Conservation (phyloP, 257 asterid genomes). For the Ilex aquifolium region DNA sequence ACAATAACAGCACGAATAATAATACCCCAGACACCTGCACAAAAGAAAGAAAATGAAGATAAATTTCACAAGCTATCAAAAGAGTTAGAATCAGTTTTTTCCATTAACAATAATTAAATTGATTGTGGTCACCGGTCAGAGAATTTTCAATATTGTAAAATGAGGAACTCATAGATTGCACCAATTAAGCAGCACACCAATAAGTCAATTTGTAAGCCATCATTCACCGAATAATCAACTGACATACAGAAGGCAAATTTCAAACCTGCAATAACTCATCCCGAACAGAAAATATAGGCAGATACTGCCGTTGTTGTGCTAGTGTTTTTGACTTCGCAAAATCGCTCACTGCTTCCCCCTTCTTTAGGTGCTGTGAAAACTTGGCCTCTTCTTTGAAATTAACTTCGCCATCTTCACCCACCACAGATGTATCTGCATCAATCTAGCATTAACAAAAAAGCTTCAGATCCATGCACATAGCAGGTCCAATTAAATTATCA, state of each 20-base stretch:
- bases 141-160: too few relatives aligned
- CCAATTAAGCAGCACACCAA: too few relatives aligned
- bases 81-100: too few relatives aligned
- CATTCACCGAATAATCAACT: not conserved
- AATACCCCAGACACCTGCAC: too few relatives aligned
- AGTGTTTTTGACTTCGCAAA: constrained; percentile 69
- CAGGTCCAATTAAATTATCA: constrained; percentile 11
- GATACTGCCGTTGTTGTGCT: constrained; percentile 78
- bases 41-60: too few relatives aligned
- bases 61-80: too few relatives aligned
- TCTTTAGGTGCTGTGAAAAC: constrained; percentile 86
- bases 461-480: not conserved
- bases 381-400: constrained; percentile 93
- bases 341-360: constrained; percentile 77
- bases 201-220: too few relatives aligned
- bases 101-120: too few relatives aligned
- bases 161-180: too few relatives aligned
- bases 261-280: constrained; percentile 94
- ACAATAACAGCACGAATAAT: too few relatives aligned
- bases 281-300: constrained; percentile 92
- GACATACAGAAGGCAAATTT: constrained; percentile 1
- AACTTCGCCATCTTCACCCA: constrained; percentile 95
- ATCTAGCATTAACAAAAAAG: constrained; percentile 35
- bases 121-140: too few relatives aligned
- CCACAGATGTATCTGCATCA: constrained; percentile 96